phyloP scores from a whole-genome alignment of 176 grass and related monocot genomes.

The Lolium perenne region DNA sequence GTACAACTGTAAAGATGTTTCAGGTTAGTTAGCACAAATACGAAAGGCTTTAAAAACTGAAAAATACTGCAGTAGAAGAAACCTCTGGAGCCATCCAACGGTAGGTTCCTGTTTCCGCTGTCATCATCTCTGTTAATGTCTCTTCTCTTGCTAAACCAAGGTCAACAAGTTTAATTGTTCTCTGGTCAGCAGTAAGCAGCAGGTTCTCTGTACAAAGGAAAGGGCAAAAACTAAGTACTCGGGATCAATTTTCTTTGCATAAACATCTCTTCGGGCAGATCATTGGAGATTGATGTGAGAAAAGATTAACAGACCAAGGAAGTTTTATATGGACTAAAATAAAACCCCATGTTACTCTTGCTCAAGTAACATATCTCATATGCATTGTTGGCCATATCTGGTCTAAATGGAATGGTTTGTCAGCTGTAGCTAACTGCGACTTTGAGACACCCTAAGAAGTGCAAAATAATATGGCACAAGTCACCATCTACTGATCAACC shows the following conservation, averaged over 20 bases:
- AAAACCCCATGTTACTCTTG: slow-evolving; percentile 17
- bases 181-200: slow-evolving; percentile 85
- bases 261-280: slow-evolving; percentile 6
- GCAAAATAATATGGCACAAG: slow-evolving; percentile 15
- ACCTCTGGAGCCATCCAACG: slow-evolving; percentile 99
- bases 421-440: slow-evolving; percentile 23
- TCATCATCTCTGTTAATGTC: slow-evolving; percentile 99
- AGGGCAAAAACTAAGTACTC: slow-evolving; percentile 30
- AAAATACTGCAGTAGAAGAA: slow-evolving; percentile 15
- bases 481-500: neutral
- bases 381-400: slow-evolving; percentile 19
- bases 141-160: slow-evolving; percentile 99
- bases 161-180: slow-evolving; percentile 93
- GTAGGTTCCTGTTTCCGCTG: slow-evolving; percentile 97
- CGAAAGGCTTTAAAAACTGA: slow-evolving; percentile 12
- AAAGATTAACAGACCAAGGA: slow-evolving; percentile 24
- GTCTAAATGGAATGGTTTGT: neutral
- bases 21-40: slow-evolving; percentile 29
- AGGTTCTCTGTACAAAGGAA: slow-evolving; percentile 69
- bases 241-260: slow-evolving; percentile 38
- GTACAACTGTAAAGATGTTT: slow-evolving; percentile 68
- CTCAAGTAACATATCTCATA: slow-evolving; percentile 24
- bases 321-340: slow-evolving; percentile 18
- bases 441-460: slow-evolving; percentile 13
- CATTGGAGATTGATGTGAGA: slow-evolving; percentile 8